Percentiles rank a stretch among this genome's conserved stretches.
Evolutionary conservation across 805 yeast species (phyloP).

Genomic region (Candida ipomoeae): DNA sequence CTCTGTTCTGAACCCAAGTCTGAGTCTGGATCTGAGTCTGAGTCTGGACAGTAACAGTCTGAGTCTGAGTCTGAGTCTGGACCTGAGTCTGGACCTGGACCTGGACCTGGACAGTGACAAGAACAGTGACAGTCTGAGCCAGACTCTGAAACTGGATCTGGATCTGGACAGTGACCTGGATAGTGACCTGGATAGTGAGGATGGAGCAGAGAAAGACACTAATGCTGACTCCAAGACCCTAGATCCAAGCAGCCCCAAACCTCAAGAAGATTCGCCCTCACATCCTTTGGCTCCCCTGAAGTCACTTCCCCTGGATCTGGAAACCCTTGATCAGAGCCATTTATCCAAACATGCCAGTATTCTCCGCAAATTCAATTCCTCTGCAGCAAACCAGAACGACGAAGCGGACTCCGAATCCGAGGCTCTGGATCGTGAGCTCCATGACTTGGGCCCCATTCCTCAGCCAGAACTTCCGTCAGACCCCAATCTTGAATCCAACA

Average conservation of each 20-base stretch:
- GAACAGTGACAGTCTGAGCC: constrained; percentile 14
- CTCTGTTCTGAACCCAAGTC: background rate
- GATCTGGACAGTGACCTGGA: constrained; percentile 1
- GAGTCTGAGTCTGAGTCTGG: constrained; percentile 1
- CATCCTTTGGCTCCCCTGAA: too few relatives aligned
- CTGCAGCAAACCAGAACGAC: constrained; percentile 13
- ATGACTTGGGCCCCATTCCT: constrained; percentile 68
- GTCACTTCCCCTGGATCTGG: background rate
- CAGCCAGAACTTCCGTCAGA: constrained; percentile 72
- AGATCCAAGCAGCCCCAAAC: constrained; percentile 4
- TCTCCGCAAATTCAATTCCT: constrained; percentile 46
- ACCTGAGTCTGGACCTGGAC: background rate
- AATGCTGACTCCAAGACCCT: constrained; percentile 12
- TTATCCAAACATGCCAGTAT: constrained; percentile 46
- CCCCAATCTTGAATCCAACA: constrained; percentile 28
- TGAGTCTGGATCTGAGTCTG: background rate
- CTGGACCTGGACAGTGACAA: too few relatives aligned
- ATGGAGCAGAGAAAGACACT: constrained; percentile 9
- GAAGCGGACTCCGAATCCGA: constrained; percentile 25
- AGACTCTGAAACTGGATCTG: background rate
- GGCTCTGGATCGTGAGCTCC: constrained; percentile 14
- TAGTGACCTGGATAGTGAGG: constrained; percentile 9
- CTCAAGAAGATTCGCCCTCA: too few relatives aligned
- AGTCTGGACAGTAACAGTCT: background rate
- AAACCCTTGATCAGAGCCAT: constrained; percentile 2